Evolutionary conservation across 176 grass and related monocot species (phyloP).

Genomic region (Avena sativa): DNA sequence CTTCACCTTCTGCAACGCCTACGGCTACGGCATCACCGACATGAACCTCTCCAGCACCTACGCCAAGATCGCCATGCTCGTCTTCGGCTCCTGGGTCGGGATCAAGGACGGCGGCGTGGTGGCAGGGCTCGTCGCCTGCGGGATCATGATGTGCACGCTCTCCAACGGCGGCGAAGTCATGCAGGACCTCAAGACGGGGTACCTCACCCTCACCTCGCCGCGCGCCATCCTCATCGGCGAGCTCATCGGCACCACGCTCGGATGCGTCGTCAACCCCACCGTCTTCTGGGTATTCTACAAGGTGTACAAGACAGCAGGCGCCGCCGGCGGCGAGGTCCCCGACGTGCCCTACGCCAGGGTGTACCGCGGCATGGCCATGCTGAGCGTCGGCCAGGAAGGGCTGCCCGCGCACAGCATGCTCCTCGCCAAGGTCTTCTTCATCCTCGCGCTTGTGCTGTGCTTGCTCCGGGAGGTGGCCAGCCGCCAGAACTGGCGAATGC

Average conservation of each 20-base stretch:
- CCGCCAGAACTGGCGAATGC: slow-evolving; percentile 5
- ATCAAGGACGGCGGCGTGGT: slow-evolving; percentile 45
- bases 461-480: slow-evolving; percentile 34
- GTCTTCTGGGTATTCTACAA: slow-evolving; percentile 70
- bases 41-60: slow-evolving; percentile 61
- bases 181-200: slow-evolving; percentile 65
- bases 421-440: slow-evolving; percentile 49
- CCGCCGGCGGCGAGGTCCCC: background rate
- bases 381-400: slow-evolving; percentile 43
- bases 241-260: slow-evolving; percentile 48
- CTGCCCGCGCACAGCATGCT: slow-evolving; percentile 49
- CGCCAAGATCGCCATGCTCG: slow-evolving; percentile 55
- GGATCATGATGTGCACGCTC: slow-evolving; percentile 54
- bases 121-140: slow-evolving; percentile 49
- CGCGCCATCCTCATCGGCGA: slow-evolving; percentile 63
- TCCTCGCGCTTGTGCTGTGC: slow-evolving; percentile 33
- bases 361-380: slow-evolving; percentile 64
- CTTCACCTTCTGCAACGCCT: slow-evolving; percentile 65
- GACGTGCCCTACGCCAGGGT: slow-evolving; percentile 56
- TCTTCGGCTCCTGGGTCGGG: slow-evolving; percentile 47
- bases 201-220: slow-evolving; percentile 65
- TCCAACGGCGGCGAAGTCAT: slow-evolving; percentile 46
- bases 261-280: slow-evolving; percentile 57
- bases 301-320: slow-evolving; percentile 29
- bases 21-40: slow-evolving; percentile 60